Evolutionary conservation across 106 monocot genomes (phyloP).

Genomic region (Phalaenopsis aphrodite): DNA sequence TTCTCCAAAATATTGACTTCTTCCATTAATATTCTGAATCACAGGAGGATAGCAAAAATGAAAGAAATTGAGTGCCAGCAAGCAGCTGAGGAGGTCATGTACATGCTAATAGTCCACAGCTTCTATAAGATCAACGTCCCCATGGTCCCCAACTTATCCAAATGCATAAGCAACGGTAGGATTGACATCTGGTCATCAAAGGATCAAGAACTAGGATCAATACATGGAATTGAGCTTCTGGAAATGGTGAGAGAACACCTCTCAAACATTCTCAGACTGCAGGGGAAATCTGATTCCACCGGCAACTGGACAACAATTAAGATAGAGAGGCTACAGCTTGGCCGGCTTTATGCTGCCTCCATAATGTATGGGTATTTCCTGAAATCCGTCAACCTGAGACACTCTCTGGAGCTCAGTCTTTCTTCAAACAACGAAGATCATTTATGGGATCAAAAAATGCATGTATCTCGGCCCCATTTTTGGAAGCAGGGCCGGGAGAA

Average conservation of each 20-base stretch:
- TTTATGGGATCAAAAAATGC: conserved; percentile 10
- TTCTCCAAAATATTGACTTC: background rate
- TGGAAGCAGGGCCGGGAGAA: conserved; percentile 7
- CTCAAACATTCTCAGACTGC: conserved; percentile 29
- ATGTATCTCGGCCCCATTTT: background rate
- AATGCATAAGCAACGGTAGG: conserved; percentile 15
- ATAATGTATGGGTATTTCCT: conserved; percentile 63
- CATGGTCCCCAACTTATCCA: conserved; percentile 41
- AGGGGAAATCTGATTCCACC: conserved; percentile 9
- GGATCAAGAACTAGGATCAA: conserved; percentile 36
- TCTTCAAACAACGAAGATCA: conserved; percentile 18
- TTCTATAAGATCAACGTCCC: conserved; percentile 53
- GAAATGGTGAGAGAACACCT: conserved; percentile 46
- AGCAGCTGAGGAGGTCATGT: conserved; percentile 61
- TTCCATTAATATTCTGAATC: background rate
- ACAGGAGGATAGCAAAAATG: conserved; percentile 61
- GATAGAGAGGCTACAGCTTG: conserved; percentile 44
- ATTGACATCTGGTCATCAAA: conserved; percentile 41
- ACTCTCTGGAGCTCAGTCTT: conserved; percentile 37
- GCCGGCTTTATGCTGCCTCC: conserved; percentile 53
- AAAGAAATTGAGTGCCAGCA: conserved; percentile 39
- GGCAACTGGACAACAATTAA: conserved; percentile 17
- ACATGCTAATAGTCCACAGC: conserved; percentile 43
- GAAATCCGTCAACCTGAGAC: conserved; percentile 38
- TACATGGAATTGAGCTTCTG: conserved; percentile 32